These are phyloP conservation scores for Penicillium coffeae DNA, from an alignment of 495 filamentous ascomycete genomes.

Conservation along the genomic window DNA sequence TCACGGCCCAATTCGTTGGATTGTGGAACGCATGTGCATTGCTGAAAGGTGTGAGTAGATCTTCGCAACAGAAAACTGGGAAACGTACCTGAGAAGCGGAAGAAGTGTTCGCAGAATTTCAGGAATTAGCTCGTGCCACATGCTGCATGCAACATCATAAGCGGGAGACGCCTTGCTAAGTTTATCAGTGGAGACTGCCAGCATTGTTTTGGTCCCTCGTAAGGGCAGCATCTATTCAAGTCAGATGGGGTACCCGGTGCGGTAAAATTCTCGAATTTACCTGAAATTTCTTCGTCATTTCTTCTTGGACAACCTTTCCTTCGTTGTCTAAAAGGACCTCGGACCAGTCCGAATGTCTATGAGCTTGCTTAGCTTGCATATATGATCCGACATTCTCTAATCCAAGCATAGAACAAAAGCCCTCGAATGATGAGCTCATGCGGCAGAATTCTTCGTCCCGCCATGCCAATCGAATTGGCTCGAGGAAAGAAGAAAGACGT, in stretches of 20 bases:
- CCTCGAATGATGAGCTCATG: conserved; percentile 68
- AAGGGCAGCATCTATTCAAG: conserved; percentile 62
- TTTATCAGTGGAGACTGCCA: conserved; percentile 87
- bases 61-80: conserved; percentile 40
- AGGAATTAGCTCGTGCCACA: conserved; percentile 84
- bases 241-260: no score
- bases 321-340: conserved; percentile 68
- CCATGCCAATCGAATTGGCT: conserved; percentile 79
- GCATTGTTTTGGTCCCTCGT: conserved; percentile 80
- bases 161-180: conserved; percentile 63
- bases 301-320: conserved; percentile 70
- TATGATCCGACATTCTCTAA: conserved; percentile 78
- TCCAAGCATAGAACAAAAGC: conserved; percentile 76
- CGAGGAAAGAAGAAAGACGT: conserved; percentile 68
- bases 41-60: conserved; percentile 33
- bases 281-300: conserved; percentile 63
- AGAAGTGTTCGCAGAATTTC: conserved; percentile 82
- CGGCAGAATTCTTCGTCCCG: conserved; percentile 62
- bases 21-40: conserved; percentile 94
- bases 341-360: conserved; percentile 81
- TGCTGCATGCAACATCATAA: conserved; percentile 63
- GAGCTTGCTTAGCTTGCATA: conserved; percentile 64
- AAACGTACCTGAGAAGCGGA: conserved; percentile 55
- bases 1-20: conserved; percentile 77
- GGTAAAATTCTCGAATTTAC: no score